Base-by-base conservation (phyloP, 495 filamentous ascomycete species). In the Neurospora sp. region DNA sequence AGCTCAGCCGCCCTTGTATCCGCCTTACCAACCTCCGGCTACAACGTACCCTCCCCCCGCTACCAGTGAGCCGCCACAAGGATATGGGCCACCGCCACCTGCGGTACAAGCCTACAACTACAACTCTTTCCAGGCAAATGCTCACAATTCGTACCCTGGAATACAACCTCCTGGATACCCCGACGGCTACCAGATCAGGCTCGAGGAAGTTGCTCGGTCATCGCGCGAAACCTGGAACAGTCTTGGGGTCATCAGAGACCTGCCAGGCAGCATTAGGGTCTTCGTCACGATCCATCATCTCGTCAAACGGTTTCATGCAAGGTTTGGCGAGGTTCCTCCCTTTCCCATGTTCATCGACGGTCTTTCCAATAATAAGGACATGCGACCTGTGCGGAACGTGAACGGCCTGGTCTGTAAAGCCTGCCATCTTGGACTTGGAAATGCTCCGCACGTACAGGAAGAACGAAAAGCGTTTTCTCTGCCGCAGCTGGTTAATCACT, bases 301-400 rank as follows among this genome's bases (percentile, higher is more conserved):
- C 16, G 81, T 86, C 72, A 79, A 84, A 71, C 86, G 85, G 70
- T 92, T 89, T 76, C 81, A 82, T 18, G 78, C 80, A 18, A 82
- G 81, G 39, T 93, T 91, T 77, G 78, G 82, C 16, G 86, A 88
- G 41, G 85, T 85, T 44, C 89, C 89, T 0, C 82, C 83, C 35
- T 76, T 94, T 40, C 73, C 85, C 73, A 84, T 91, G 81, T 91
- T 94, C 74, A 85, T 89, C 41, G 89, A 92, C 72, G 90, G 90
- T 16, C 82, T 94, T 62, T 89, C 86, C 27, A 90, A 89, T 73
- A 85, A 90, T 75, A 84, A 87, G 72, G 85, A 88, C 44, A 91
- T 93, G 87, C 85, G 86, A 69, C 86, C 89, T n/a, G 85, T 94
- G 39, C 89, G 90, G 74, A 89, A 88, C 77, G 83, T 91, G 62